Evolutionary conservation across 2,329 filamentous ascomycete species (phyloP).

Genomic region (Phoma herbarum): DNA sequence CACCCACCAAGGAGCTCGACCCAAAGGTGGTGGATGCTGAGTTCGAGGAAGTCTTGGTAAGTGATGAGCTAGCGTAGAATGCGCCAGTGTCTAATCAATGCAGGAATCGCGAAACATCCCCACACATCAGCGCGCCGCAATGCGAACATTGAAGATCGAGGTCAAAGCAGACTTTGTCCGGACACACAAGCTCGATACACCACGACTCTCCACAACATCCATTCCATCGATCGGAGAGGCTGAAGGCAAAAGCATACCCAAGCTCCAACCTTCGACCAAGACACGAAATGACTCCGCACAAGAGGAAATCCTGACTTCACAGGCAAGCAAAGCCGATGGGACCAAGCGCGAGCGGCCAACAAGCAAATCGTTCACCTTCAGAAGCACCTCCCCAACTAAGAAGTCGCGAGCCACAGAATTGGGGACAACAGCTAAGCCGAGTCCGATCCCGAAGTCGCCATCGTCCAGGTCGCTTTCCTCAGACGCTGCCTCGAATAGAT

Average conservation of each 20-base stretch:
- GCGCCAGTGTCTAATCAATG: slow-evolving; percentile 30
- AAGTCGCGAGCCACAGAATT: slow-evolving; percentile 71
- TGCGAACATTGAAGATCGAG: slow-evolving; percentile 85
- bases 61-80: slow-evolving; percentile 54
- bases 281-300: slow-evolving; percentile 41
- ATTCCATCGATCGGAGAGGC: slow-evolving; percentile 44
- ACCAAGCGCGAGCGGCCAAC: slow-evolving; percentile 62
- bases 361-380: slow-evolving; percentile 82
- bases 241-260: slow-evolving; percentile 26
- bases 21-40: slow-evolving; percentile 67
- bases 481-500: slow-evolving; percentile 62
- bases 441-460: slow-evolving; percentile 70
- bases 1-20: slow-evolving; percentile 54
- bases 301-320: slow-evolving; percentile 39
- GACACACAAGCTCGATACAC: slow-evolving; percentile 76
- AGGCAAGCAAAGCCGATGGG: slow-evolving; percentile 17
- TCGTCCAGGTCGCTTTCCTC: slow-evolving; percentile 66
- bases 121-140: slow-evolving; percentile 91
- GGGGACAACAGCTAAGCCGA: slow-evolving; percentile 72
- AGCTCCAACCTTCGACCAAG: slow-evolving; percentile 55
- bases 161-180: slow-evolving; percentile 97
- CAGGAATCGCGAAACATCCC: slow-evolving; percentile 91
- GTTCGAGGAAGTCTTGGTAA: slow-evolving; percentile 68
- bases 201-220: slow-evolving; percentile 59
- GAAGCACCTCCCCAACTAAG: slow-evolving; percentile 77